phyloP scores from a whole-genome alignment of 1,139 yeast species.

The Magnusiomyces magnusii region DNA sequence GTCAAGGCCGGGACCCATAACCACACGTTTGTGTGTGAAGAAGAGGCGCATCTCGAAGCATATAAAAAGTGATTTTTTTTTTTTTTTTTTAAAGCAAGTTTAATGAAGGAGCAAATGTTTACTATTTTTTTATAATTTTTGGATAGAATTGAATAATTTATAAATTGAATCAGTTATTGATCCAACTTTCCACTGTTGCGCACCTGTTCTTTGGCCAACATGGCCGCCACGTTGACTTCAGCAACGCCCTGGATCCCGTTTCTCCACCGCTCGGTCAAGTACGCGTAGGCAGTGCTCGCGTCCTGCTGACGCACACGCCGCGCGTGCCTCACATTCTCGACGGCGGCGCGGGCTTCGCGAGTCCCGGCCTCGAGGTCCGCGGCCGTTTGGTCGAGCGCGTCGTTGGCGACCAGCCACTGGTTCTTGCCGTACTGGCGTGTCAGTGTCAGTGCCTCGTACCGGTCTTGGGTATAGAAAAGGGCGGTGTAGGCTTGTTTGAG shows the following conservation, averaged over 20 bases:
- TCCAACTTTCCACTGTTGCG: neutral
- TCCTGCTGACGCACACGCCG: constrained; percentile 24
- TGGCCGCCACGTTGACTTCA: constrained; percentile 27
- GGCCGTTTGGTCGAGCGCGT: constrained; percentile 25
- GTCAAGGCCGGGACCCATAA: constrained; percentile 46
- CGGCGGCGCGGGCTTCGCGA: constrained; percentile 17
- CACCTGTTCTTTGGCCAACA: constrained; percentile 3
- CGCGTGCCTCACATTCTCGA: constrained; percentile 22
- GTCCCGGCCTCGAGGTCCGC: constrained; percentile 21
- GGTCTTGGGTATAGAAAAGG: constrained; percentile 25
- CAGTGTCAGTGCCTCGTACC: constrained; percentile 28
- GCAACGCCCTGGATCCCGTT: constrained; percentile 23
- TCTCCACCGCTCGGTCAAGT: constrained; percentile 26
- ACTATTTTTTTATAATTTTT: no score
- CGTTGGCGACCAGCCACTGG: constrained; percentile 33
- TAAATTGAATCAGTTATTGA: neutral
- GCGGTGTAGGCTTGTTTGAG: constrained; percentile 25
- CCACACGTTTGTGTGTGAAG: constrained; percentile 50
- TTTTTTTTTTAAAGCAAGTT: neutral
- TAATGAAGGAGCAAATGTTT: no score
- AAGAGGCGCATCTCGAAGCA: constrained; percentile 40
- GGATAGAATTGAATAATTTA: no score
- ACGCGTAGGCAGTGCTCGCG: constrained; percentile 23
- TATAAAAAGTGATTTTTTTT: constrained; percentile 34
- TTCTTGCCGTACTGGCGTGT: constrained; percentile 28